Conservation (phyloP, 441 rosid genomes). For the Geranium incanum region DNA sequence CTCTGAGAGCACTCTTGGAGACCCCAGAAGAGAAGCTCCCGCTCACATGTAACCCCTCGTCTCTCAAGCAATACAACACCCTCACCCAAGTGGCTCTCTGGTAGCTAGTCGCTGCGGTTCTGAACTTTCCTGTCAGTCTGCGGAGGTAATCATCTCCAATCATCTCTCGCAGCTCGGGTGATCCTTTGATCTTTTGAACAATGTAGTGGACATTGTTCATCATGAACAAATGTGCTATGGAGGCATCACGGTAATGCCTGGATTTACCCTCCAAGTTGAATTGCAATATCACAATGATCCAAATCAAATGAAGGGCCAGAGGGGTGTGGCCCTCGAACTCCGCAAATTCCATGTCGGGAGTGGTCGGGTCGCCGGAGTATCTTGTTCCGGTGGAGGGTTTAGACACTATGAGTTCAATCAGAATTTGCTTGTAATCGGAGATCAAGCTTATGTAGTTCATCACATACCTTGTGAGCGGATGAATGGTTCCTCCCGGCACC, state of each 20-base stretch:
- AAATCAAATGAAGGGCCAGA: slow-evolving; percentile 66
- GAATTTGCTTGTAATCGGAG: too few relatives aligned
- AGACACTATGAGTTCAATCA: too few relatives aligned
- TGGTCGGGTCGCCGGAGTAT: slow-evolving; percentile 43
- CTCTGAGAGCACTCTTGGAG: slow-evolving; percentile 49
- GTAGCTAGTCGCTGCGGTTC: slow-evolving; percentile 48
- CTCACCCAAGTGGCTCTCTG: slow-evolving; percentile 62
- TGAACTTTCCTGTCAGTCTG: slow-evolving; percentile 44
- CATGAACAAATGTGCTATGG: slow-evolving; percentile 46
- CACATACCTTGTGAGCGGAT: too few relatives aligned
- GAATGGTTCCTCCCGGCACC: too few relatives aligned
- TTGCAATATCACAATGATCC: slow-evolving; percentile 79
- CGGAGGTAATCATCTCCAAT: slow-evolving; percentile 51
- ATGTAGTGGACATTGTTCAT: slow-evolving; percentile 63
- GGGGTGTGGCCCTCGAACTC: slow-evolving; percentile 59
- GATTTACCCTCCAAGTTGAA: slow-evolving; percentile 61
- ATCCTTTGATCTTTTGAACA: slow-evolving; percentile 54
- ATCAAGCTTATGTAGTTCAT: too few relatives aligned
- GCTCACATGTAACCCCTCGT: slow-evolving; percentile 57
- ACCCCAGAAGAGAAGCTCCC: slow-evolving; percentile 78
- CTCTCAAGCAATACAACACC: slow-evolving; percentile 57
- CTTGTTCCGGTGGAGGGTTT: slow-evolving; percentile 59
- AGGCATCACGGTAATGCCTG: slow-evolving; percentile 43
- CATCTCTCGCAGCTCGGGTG: slow-evolving; percentile 54
- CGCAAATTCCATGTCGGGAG: slow-evolving; percentile 45